Percentiles rank a stretch among this genome's conserved stretches.
These are phyloP conservation scores for Sherardia arvensis DNA, from an alignment of 257 asterid genomes.

Conservation along the genomic window DNA sequence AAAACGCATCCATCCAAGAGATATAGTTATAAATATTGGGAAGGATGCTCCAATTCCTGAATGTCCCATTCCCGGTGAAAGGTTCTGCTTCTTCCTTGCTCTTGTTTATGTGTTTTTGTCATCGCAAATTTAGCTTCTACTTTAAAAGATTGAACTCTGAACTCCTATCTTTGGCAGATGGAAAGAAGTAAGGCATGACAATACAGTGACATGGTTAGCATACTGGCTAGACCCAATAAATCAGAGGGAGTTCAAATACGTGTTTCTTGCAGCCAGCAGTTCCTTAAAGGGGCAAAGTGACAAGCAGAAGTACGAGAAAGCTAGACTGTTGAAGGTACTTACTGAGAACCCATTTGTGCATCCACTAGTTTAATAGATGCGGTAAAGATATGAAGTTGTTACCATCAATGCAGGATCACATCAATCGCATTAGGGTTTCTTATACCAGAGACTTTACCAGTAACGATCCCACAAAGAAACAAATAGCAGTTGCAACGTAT, in stretches of 20 bases:
- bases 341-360: not conserved
- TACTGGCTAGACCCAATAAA: constrained; percentile 96
- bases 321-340: constrained; percentile 74
- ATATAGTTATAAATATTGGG: constrained; percentile 87
- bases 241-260: constrained; percentile 80
- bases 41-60: constrained; percentile 84
- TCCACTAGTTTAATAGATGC: not conserved
- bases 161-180: constrained; percentile 47
- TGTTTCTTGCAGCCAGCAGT: constrained; percentile 94
- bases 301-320: constrained; percentile 94
- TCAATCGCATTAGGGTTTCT: constrained; percentile 63
- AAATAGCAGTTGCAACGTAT: constrained; percentile 98
- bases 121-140: no score
- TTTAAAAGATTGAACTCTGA: constrained; percentile 9
- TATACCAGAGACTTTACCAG: constrained; percentile 67
- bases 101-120: no score
- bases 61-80: constrained; percentile 91
- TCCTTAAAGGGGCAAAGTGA: constrained; percentile 96
- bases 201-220: constrained; percentile 98
- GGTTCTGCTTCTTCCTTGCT: constrained; percentile 31
- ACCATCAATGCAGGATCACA: constrained; percentile 50
- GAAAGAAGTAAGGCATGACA: constrained; percentile 91
- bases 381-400: constrained; percentile 18
- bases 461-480: constrained; percentile 72
- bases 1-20: constrained; percentile 77